Conservation (phyloP, 257 asterid species). For the Perilla frutescens region DNA sequence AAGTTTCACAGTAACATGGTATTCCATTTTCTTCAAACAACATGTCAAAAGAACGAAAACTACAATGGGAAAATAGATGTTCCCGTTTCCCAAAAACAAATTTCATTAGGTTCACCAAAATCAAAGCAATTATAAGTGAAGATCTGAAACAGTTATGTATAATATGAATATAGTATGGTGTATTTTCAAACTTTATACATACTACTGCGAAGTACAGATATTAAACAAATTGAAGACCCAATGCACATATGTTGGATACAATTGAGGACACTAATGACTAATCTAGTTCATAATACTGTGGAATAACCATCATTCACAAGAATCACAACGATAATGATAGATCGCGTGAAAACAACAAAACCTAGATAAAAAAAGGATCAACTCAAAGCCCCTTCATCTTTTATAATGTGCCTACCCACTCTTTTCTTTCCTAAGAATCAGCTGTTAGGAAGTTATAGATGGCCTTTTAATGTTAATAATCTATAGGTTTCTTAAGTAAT, state of each 20-base stretch:
- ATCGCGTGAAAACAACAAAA: background rate
- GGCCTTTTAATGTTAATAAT: background rate
- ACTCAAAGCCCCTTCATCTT: background rate
- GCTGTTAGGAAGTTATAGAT: background rate
- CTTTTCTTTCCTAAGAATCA: background rate
- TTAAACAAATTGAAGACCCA: background rate
- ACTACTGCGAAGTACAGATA: background rate
- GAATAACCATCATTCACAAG: background rate
- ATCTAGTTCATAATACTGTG: background rate
- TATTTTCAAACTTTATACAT: background rate
- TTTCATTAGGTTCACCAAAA: background rate
- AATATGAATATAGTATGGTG: background rate
- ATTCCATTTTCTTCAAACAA: background rate
- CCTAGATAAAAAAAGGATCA: background rate
- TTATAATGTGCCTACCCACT: background rate
- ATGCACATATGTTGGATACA: background rate
- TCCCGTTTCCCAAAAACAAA: background rate
- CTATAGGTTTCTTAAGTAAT: background rate
- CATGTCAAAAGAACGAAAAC: background rate
- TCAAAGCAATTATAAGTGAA: background rate
- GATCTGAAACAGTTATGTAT: too few relatives aligned
- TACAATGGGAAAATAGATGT: background rate
- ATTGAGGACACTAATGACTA: background rate
- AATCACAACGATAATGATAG: background rate
- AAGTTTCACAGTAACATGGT: background rate